Evolutionary conservation across 139 green algal species (phyloP), one percentile per base, ranked within the genome.

Genomic region (Desmodesmus armatus): DNA sequence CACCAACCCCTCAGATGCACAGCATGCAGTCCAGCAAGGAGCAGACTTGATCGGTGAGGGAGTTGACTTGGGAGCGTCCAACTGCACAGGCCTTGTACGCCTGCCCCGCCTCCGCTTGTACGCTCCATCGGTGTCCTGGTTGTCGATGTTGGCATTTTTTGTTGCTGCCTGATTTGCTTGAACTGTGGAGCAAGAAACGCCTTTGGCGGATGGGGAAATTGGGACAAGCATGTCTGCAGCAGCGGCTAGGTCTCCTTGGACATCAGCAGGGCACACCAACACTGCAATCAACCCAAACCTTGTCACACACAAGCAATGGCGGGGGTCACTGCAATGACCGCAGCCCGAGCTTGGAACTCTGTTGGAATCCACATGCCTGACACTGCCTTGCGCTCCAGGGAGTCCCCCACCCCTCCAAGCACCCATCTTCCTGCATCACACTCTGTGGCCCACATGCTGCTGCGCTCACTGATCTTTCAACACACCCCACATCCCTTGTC

Each of bases 1-100:
- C 21, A 96, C 91, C 2, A 93, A 83, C 37, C 7, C 82, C 21
- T 76, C 92, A 31, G 95, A 98, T 85, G 95, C 95, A 0, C 43
- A 77, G 3, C 49, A 90, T 11, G 95, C 95, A 27, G 93, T 87
- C 1, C 60, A 62, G 5, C 82, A 86, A 13, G 93, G 92, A 5
- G 92, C 92, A 3, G 79, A 94, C 73, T 77, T 94, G 0, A 81
- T 95, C 27, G 91, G 91, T 93, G 39, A 3, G 85, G 15, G 29
- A 15, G 3, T 1, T 41, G 1, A 27, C 19, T 11, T 21, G 53
- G 58, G 19, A 39, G 0, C n/a, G 3, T 27, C 31, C 29, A 19
- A 35, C 37, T 69, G n/a, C n/a, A n/a, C n/a, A n/a, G n/a, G n/a
- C n/a, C n/a, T n/a, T n/a, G n/a, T n/a, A n/a, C n/a, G n/a, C n/a